Evolutionary conservation across 257 asterid species (phyloP), one percentile per base, ranked within the genome.

Genomic region (Solanum ossicruentum): DNA sequence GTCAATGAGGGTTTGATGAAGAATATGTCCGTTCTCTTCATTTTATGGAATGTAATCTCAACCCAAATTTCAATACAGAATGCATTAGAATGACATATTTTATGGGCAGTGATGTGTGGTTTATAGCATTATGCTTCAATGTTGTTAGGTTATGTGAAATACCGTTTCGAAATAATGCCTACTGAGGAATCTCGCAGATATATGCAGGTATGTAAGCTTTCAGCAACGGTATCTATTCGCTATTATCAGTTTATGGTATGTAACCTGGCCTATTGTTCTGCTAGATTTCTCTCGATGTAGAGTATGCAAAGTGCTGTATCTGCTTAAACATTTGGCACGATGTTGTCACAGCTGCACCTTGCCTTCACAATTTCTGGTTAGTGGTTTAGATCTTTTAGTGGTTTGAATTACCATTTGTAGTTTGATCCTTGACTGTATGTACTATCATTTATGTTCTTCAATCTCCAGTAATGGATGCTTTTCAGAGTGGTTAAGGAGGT

Each of bases 331-430:
- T 97, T 87, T 97, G 99, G 99, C 99, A 97, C 90, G 97, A 95
- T 52, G 99, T 95, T 26, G 99, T 97, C 87, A 95, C 99, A 1
- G 94, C 91, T 71, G 98, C 98, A 7, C 99, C 99, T 16, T 97
- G 99, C 92, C 98, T 95, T 84, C 99, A 97, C 92, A 97, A 93
- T 91, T 97, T 95, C 87, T 97, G 99, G 99, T 93, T 70, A 41
- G 87, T 86, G 61, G 52, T 54, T 81, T 54, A 32, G 47, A 84
- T 70, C 70, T 91, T 84, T 84, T 69, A 16, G 69, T 32, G 70
- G 55, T 43, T 61, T 47, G 60, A 81, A 54, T 23, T 72, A 49
- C 66, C 60, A 77, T 85, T 69, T 84, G 36, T 58, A 26, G 58
- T 43, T 75, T 57, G 69, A 67, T 77, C 21, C 39, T 18, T 77